A percentile compares a stretch with the other conserved stretches of the same genome.
These are phyloP conservation scores for Cenchrus purpureus DNA, from an alignment of 176 grass and related monocot species.

Conservation along the genomic window DNA sequence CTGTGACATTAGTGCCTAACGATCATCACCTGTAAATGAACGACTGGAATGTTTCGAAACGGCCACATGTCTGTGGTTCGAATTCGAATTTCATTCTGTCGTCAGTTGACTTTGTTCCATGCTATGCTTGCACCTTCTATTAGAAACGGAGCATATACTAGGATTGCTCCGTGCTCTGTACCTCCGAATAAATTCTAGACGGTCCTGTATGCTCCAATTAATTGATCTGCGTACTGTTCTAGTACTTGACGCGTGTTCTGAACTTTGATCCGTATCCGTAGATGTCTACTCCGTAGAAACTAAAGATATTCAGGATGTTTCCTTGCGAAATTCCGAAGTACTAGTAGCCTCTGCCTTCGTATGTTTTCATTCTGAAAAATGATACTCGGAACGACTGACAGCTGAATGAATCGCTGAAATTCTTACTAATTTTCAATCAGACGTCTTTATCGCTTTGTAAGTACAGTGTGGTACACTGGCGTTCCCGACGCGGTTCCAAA, in stretches of 20 bases:
- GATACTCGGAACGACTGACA: background rate
- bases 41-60: slow-evolving; percentile 4
- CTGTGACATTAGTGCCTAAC: slow-evolving; percentile 3
- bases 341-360: background rate
- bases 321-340: background rate
- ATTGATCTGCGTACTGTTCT: background rate
- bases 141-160: background rate
- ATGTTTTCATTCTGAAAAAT: background rate
- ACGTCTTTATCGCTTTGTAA: background rate
- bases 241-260: background rate
- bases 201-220: background rate
- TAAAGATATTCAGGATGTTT: background rate
- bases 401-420: background rate
- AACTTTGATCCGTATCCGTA: background rate
- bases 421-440: background rate
- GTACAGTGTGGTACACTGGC: slow-evolving; percentile 14
- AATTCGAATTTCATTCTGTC: background rate
- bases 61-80: background rate
- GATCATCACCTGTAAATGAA: slow-evolving; percentile 11
- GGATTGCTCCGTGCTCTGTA: background rate
- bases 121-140: background rate
- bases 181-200: background rate
- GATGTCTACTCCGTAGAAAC: background rate
- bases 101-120: background rate
- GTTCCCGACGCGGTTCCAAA: background rate